Evolutionary conservation across 331 rosid genomes (phyloP).

Genomic region (Malus hybrid): DNA sequence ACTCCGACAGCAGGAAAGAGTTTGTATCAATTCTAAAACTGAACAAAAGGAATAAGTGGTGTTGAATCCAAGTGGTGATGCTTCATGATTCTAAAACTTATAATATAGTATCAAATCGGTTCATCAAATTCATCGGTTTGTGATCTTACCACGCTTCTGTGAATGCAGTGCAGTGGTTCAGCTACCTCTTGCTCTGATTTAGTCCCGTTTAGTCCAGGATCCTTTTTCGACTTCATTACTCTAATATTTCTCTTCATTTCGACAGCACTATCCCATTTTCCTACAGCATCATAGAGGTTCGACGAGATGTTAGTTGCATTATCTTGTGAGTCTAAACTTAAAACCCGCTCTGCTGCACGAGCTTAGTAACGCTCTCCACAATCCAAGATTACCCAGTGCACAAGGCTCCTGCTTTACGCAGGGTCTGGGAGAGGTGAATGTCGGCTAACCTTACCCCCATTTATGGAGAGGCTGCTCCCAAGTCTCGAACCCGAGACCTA

Average conservation of each 20-base stretch:
- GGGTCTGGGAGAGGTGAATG: no score
- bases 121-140: slow-evolving; percentile 30
- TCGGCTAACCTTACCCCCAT: no score
- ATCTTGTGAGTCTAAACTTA: slow-evolving; percentile 50
- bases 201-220: slow-evolving; percentile 77
- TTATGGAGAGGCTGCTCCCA: no score
- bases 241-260: slow-evolving; percentile 56
- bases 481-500: not conserved
- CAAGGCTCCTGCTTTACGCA: no score
- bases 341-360: slow-evolving; percentile 61
- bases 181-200: slow-evolving; percentile 45
- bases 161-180: slow-evolving; percentile 52
- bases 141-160: slow-evolving; percentile 40
- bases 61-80: not conserved
- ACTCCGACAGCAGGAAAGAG: not conserved
- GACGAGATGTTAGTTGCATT: slow-evolving; percentile 63
- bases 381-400: slow-evolving; percentile 31
- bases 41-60: not conserved
- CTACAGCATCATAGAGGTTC: slow-evolving; percentile 57
- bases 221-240: slow-evolving; percentile 37
- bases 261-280: slow-evolving; percentile 58
- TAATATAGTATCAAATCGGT: slow-evolving; percentile 4
- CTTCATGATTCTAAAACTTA: not conserved
- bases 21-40: not conserved
- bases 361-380: slow-evolving; percentile 78